phyloP scores from a whole-genome alignment of 108 stramenopile species.

The Craspedostauros australis region DNA sequence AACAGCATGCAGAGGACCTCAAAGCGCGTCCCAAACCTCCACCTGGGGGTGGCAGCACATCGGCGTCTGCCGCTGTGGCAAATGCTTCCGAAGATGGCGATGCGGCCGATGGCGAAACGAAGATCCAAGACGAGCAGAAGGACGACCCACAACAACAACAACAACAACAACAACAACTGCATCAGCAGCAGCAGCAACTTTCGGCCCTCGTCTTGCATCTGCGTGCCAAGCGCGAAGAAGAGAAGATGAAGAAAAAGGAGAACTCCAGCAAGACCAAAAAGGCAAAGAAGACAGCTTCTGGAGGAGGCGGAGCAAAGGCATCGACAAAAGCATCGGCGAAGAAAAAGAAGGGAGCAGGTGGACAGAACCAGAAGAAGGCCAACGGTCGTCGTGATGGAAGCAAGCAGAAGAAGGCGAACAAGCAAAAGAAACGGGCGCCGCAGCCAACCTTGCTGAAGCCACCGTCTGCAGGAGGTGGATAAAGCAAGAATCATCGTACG shows the following conservation, averaged over 20 bases:
- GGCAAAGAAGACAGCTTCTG: slow-evolving; percentile 18
- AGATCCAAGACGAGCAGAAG: background rate
- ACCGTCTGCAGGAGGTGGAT: too few relatives aligned
- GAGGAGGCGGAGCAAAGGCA: slow-evolving; percentile 6
- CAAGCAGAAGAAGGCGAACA: slow-evolving; percentile 12
- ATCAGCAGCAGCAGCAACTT: too few relatives aligned
- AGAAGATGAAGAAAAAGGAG: slow-evolving; percentile 22
- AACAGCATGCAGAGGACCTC: slow-evolving; percentile 32
- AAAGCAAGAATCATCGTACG: too few relatives aligned
- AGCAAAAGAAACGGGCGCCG: slow-evolving; percentile 6
- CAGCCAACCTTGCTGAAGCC: too few relatives aligned
- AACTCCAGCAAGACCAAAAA: slow-evolving; percentile 15
- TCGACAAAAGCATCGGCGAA: slow-evolving; percentile 11
- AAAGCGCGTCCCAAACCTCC: slow-evolving; percentile 45
- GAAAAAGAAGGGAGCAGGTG: background rate
- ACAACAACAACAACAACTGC: too few relatives aligned
- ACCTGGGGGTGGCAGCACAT: slow-evolving; percentile 35
- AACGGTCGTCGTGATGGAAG: background rate
- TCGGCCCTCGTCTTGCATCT: slow-evolving; percentile 43
- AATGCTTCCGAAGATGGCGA: slow-evolving; percentile 4
- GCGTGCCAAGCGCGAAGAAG: slow-evolving; percentile 32
- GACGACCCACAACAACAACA: too few relatives aligned
- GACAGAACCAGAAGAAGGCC: slow-evolving; percentile 9
- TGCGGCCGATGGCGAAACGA: slow-evolving; percentile 5
- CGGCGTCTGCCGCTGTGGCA: slow-evolving; percentile 1